A percentile compares a stretch with the other conserved stretches of the same genome.
phyloP scores from a whole-genome alignment of 345 rosid species.

The Eucalyptus rudis region DNA sequence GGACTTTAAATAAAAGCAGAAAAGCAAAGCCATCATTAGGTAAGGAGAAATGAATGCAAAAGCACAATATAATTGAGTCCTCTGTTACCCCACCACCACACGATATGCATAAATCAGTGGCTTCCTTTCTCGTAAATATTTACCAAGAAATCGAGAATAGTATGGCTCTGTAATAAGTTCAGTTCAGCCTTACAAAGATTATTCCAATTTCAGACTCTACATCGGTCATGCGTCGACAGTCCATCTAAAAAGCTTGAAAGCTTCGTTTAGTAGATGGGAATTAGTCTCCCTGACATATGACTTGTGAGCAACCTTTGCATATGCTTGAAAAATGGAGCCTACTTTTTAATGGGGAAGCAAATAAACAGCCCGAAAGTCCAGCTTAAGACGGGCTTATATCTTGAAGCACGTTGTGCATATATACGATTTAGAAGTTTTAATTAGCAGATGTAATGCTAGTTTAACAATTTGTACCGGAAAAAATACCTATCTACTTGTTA shows the following conservation, averaged over 20 bases:
- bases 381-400: not conserved
- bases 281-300: not conserved
- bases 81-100: conserved; percentile 41
- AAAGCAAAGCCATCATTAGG: conserved; percentile 35
- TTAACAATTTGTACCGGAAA: not conserved
- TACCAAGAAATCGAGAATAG: not conserved
- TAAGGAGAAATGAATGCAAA: conserved; percentile 33
- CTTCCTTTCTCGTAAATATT: not conserved
- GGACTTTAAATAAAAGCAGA: conserved; percentile 10
- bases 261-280: not conserved
- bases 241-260: not conserved
- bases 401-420: not conserved
- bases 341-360: not conserved
- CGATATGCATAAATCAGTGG: not conserved
- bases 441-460: not conserved
- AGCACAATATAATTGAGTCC: conserved; percentile 46
- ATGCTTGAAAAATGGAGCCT: not conserved
- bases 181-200: not conserved
- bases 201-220: not conserved
- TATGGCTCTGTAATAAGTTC: not conserved
- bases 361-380: not conserved
- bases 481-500: not conserved
- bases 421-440: not conserved
- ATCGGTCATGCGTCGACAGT: not conserved
- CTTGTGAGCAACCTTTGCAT: not conserved